Base-by-base conservation (phyloP, 257 asterid species). In the Cinchona pubescens region DNA sequence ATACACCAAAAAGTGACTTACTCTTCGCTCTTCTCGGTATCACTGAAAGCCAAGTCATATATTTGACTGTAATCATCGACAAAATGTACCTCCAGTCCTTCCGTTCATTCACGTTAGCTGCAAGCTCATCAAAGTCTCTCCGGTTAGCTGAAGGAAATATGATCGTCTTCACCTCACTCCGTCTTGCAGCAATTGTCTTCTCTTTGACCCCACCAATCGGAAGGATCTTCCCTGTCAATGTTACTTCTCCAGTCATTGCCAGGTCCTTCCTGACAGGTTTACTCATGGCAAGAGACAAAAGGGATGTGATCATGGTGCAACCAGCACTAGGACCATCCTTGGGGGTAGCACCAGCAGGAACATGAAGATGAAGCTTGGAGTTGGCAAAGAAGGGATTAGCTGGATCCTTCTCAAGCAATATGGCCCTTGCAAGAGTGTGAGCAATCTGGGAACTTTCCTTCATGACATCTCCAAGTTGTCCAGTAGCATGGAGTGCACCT, bases 321-420 rank as follows among this genome's bases (percentile, higher is more conserved):
- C 98, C 98, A 3, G 99, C 99, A 81, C 99, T 92, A 4, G 99
- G 99, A 10, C 99, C 99, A 37, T 95, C 99, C 86, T 95, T 95
- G 0, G 99, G 99, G 46, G 97, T 95, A 64, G 99, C 94, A 37
- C 99, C 99, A 0, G 99, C 91, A 0, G 99, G 99, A 71, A 95
- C 99, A 78, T 95, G 99, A 75, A 95, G 97, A 83, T 95, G 99
- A 83, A 95, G 82, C 92, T 95, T 93, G 53, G 92, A 72, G 71
- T 86, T 88, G 43, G 88, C 83, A 69, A 95, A 95, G 86, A 86
- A 95, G 0, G 77, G 82, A 71, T 86, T 95, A 42, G 79, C 85
- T 4, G 96, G 89, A 30, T 92, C 96, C 84, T 87, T 92, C 77
- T 88, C 96, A n/a, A 75, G 89, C 83, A 92, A 76, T 75, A 95